Conservation (phyloP, 2,329 filamentous ascomycete species). For the Fusarium liriodendri region DNA sequence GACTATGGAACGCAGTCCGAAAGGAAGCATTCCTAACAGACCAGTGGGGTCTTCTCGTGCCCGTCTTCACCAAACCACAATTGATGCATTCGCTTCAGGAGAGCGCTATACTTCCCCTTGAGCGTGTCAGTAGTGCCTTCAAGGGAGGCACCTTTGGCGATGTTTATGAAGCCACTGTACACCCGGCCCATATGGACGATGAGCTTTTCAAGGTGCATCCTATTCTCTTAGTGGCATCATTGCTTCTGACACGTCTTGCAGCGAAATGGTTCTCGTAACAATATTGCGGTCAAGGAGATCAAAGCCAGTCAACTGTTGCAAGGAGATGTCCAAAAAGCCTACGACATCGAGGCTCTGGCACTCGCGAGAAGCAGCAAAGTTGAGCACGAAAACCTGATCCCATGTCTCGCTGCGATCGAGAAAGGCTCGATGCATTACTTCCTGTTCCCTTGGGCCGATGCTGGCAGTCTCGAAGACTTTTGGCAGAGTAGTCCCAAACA, state of each 20-base stretch:
- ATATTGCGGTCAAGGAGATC: constrained; percentile 8
- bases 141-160: constrained; percentile 15
- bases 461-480: constrained; percentile 15
- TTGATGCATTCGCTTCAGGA: background rate
- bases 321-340: background rate
- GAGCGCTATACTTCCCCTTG: background rate
- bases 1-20: background rate
- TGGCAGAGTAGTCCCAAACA: background rate
- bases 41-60: constrained; percentile 7
- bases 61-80: background rate
- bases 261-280: background rate
- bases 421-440: constrained; percentile 13
- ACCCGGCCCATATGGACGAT: background rate
- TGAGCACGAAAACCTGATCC: background rate
- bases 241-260: background rate
- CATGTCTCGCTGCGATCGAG: constrained; percentile 10
- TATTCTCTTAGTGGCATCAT: background rate
- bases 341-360: background rate
- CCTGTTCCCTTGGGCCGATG: constrained; percentile 19
- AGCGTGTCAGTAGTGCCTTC: background rate
- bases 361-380: constrained; percentile 1
- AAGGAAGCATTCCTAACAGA: constrained; percentile 25
- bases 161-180: background rate
- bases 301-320: background rate
- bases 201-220: background rate